These are phyloP conservation scores for Vigna trinervia DNA, from an alignment of 306 rosid genomes.

Conservation along the genomic window DNA sequence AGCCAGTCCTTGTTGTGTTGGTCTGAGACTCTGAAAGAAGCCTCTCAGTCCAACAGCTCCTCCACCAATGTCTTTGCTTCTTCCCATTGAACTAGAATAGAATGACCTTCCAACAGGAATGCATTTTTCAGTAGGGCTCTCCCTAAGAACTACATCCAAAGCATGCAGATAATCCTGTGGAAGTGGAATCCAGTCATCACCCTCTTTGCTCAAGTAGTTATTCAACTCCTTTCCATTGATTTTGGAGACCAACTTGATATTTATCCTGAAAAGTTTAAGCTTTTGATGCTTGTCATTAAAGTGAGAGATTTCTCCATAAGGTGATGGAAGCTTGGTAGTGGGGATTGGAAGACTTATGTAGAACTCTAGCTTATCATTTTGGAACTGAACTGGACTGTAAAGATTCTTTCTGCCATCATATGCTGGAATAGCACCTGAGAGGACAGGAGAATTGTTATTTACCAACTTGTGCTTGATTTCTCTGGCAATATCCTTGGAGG, in stretches of 20 bases:
- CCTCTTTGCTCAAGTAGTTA: conserved; percentile 78
- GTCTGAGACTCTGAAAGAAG: conserved; percentile 97
- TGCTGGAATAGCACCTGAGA: conserved; percentile 82
- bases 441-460: conserved; percentile 61
- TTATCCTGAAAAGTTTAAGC: conserved; percentile 73
- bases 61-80: conserved; percentile 87
- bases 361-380: conserved; percentile 83
- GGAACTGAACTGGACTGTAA: conserved; percentile 86
- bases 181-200: conserved; percentile 84
- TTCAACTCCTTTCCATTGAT: conserved; percentile 73
- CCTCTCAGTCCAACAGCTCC: conserved; percentile 97
- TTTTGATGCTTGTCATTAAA: conserved; percentile 57
- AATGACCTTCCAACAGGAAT: conserved; percentile 84
- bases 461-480: conserved; percentile 80
- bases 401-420: conserved; percentile 94
- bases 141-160: conserved; percentile 91
- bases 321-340: conserved; percentile 46
- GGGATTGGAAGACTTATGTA: conserved; percentile 79
- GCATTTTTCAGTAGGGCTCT: conserved; percentile 84
- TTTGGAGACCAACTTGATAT: conserved; percentile 82
- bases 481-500: conserved; percentile 85
- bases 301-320: conserved; percentile 53
- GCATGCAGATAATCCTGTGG: conserved; percentile 99
- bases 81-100: conserved; percentile 82
- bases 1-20: conserved; percentile 95